Evolutionary conservation across 2,329 filamentous ascomycete genomes (phyloP).

Genomic region (Venturia oleaginea): DNA sequence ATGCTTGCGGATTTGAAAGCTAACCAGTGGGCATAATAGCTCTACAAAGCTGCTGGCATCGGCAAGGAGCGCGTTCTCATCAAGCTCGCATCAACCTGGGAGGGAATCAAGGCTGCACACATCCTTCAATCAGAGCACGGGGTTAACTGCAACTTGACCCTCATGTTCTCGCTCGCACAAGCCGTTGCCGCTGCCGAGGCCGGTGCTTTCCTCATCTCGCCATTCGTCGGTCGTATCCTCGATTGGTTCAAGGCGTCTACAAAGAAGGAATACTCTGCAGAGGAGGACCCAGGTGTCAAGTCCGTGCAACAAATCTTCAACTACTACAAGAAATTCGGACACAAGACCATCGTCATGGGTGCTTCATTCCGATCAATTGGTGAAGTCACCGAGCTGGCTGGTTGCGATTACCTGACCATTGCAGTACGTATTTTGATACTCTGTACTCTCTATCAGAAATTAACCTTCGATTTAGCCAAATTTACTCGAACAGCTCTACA

Average conservation of each 20-base stretch:
- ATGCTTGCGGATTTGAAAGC: too few relatives aligned
- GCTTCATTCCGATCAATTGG: slow-evolving; percentile 94
- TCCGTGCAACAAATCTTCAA: slow-evolving; percentile 93
- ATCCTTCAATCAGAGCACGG: slow-evolving; percentile 92
- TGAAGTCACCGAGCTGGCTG: slow-evolving; percentile 96
- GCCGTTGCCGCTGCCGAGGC: slow-evolving; percentile 95
- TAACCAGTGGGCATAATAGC: slow-evolving; percentile 41
- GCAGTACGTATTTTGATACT: slow-evolving; percentile 50
- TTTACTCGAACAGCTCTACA: slow-evolving; percentile 88
- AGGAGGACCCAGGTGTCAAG: slow-evolving; percentile 93
- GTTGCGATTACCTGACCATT: slow-evolving; percentile 98
- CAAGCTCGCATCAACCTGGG: slow-evolving; percentile 99
- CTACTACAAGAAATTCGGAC: slow-evolving; percentile 99
- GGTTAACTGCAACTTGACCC: slow-evolving; percentile 97
- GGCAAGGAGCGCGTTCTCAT: slow-evolving; percentile 91
- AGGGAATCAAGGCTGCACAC: slow-evolving; percentile 97
- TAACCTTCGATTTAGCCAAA: slow-evolving; percentile 51
- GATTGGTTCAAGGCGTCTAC: slow-evolving; percentile 98
- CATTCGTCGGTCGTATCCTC: slow-evolving; percentile 97
- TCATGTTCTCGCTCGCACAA: slow-evolving; percentile 95
- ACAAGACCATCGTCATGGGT: slow-evolving; percentile 99
- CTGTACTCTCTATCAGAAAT: neutral
- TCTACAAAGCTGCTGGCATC: slow-evolving; percentile 89
- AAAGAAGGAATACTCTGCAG: slow-evolving; percentile 85
- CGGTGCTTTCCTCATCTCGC: slow-evolving; percentile 92